phyloP scores from a whole-genome alignment of 2,329 filamentous ascomycete species.

The Colletotrichum cereale region DNA sequence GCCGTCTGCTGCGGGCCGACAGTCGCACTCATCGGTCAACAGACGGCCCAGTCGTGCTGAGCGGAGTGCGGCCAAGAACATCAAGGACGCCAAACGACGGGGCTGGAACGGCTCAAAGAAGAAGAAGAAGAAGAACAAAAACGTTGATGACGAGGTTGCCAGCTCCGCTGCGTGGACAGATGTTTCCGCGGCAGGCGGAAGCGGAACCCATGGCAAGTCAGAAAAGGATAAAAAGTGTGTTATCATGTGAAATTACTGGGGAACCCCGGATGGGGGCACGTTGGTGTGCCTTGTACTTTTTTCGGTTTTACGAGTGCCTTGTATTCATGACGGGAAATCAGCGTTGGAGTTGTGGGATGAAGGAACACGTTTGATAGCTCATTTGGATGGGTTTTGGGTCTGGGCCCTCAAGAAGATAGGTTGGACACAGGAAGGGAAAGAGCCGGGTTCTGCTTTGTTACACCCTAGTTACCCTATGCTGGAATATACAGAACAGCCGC shows the following conservation, averaged over 20 bases:
- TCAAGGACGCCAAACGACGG: conserved; percentile 69
- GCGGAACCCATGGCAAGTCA: conserved; percentile 46
- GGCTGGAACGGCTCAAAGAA: conserved; percentile 63
- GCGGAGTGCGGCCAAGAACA: conserved; percentile 72
- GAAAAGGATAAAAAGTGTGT: conserved; percentile 64
- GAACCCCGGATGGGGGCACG: background rate
- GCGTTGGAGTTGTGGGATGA: conserved; percentile 28
- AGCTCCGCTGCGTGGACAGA: conserved; percentile 68
- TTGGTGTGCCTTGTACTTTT: background rate
- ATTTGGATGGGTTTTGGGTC: background rate
- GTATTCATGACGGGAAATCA: conserved; percentile 3
- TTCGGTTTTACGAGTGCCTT: background rate
- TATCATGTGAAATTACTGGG: conserved; percentile 59
- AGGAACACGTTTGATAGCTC: background rate
- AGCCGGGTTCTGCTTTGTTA: background rate
- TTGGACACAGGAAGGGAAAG: background rate
- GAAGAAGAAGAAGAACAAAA: conserved; percentile 55
- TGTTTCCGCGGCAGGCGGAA: conserved; percentile 50
- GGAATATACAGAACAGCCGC: conserved; percentile 2
- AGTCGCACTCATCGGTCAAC: conserved; percentile 57
- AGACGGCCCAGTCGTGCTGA: conserved; percentile 68
- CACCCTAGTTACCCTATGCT: conserved; percentile 1
- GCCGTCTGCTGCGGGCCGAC: conserved; percentile 50
- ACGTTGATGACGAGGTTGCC: conserved; percentile 53
- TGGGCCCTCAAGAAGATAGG: background rate